Evolutionary conservation across 2,329 filamentous ascomycete species (phyloP).

Genomic region (Triangularia setosa): DNA sequence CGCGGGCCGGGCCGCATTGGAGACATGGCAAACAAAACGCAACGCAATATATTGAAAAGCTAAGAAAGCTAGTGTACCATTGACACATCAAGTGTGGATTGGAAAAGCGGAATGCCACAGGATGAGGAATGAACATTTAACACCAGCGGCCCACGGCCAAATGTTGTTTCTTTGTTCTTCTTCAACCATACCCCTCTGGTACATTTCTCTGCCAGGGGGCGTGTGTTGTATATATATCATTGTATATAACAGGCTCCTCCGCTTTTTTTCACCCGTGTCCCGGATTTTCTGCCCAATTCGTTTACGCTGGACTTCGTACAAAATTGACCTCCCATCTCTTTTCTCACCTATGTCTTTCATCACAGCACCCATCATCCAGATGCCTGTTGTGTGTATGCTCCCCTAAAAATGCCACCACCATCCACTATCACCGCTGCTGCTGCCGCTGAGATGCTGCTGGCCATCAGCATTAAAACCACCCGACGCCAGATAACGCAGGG

Average conservation of each 20-base stretch:
- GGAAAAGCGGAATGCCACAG: not conserved
- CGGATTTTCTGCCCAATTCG: not conserved
- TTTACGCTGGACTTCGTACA: not conserved
- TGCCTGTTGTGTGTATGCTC: not conserved
- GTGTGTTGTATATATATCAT: not conserved
- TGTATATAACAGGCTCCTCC: not conserved
- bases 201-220: not conserved
- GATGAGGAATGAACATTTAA: not conserved
- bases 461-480: not conserved
- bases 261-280: not conserved
- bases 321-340: not conserved
- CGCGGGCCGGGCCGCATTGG: not conserved
- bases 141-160: not conserved
- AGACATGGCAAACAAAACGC: not conserved
- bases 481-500: constrained; percentile 6
- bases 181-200: not conserved
- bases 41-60: not conserved
- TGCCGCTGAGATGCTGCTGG: not conserved
- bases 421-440: not conserved
- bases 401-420: not conserved
- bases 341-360: not conserved
- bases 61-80: not conserved
- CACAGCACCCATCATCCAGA: not conserved
- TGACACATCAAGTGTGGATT: not conserved
- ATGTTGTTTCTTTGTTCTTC: not conserved